phyloP scores from a whole-genome alignment of 306 rosid species.

The Cucurbita moschata region DNA sequence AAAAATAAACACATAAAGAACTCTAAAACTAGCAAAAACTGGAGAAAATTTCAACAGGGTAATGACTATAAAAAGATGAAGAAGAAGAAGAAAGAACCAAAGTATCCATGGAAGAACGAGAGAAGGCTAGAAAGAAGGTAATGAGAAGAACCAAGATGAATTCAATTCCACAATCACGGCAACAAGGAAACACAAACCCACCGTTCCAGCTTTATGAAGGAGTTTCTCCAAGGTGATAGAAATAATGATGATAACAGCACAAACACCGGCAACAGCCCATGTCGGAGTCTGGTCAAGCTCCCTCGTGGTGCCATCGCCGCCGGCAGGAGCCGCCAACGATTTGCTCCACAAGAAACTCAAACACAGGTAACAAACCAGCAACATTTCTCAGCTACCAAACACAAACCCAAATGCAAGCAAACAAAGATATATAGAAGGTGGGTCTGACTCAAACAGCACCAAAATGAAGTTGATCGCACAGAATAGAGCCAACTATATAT shows the following conservation, averaged over 20 bases:
- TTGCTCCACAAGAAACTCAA: conserved; percentile 4
- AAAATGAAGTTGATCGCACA: not conserved
- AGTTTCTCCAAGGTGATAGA: conserved; percentile 54
- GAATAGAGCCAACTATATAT: not conserved
- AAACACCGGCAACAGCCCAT: conserved; percentile 85
- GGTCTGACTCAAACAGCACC: not conserved
- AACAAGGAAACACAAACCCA: conserved; percentile 7
- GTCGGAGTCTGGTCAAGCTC: conserved; percentile 77
- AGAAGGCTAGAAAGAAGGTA: not conserved
- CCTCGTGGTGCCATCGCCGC: conserved; percentile 14
- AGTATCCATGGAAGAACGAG: not conserved
- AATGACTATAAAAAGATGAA: not conserved
- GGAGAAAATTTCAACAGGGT: not conserved
- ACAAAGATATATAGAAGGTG: not conserved
- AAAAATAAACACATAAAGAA: not conserved
- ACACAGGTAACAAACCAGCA: not conserved
- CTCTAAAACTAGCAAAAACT: not conserved
- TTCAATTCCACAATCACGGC: not conserved
- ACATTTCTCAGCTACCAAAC: conserved; percentile 1
- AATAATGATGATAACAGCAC: conserved; percentile 56
- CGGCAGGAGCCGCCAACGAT: conserved; percentile 39
- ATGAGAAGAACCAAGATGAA: not conserved
- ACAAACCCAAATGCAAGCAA: not conserved
- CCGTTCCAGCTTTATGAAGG: conserved; percentile 70
- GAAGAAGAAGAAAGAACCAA: not conserved